These are phyloP conservation scores for Aspergillus spinulosporus DNA, from an alignment of 2,329 filamentous ascomycete species.

Conservation along the genomic window DNA sequence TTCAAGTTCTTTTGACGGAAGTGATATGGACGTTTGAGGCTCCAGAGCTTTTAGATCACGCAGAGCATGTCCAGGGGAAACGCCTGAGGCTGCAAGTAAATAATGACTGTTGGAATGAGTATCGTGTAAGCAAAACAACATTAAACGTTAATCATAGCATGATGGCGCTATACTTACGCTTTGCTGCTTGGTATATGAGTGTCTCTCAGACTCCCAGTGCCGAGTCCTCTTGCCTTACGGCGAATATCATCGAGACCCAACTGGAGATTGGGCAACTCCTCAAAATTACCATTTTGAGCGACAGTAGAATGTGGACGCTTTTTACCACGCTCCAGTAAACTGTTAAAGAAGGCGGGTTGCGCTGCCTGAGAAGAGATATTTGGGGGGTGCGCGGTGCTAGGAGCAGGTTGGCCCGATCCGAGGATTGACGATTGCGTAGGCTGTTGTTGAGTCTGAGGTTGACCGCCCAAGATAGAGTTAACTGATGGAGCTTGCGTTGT, in stretches of 20 bases:
- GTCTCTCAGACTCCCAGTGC: constrained; percentile 61
- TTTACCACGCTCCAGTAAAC: constrained; percentile 62
- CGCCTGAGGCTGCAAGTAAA: constrained; percentile 86
- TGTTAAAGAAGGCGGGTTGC: constrained; percentile 64
- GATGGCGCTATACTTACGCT: constrained; percentile 47
- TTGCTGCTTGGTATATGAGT: constrained; percentile 48
- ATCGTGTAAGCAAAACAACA: background rate
- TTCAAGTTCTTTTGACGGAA: constrained; percentile 38
- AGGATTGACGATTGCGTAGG: constrained; percentile 28
- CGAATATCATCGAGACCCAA: constrained; percentile 87
- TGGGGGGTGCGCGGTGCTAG: constrained; percentile 25
- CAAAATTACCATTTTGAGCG: constrained; percentile 56
- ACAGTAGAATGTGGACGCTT: constrained; percentile 69
- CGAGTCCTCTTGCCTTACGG: constrained; percentile 72
- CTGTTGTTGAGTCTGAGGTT: constrained; percentile 30
- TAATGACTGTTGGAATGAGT: constrained; percentile 66
- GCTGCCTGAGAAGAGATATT: constrained; percentile 35
- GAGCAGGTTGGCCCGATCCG: constrained; percentile 30
- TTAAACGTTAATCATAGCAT: background rate
- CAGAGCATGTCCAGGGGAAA: constrained; percentile 81
- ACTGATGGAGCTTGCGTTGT: constrained; percentile 26
- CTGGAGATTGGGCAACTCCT: constrained; percentile 84
- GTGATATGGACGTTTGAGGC: constrained; percentile 60
- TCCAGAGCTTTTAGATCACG: constrained; percentile 82
- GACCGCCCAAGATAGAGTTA: constrained; percentile 30